Evolutionary conservation across 2,329 filamentous ascomycete genomes (phyloP).

Genomic region (Exophiala alcalophila): DNA sequence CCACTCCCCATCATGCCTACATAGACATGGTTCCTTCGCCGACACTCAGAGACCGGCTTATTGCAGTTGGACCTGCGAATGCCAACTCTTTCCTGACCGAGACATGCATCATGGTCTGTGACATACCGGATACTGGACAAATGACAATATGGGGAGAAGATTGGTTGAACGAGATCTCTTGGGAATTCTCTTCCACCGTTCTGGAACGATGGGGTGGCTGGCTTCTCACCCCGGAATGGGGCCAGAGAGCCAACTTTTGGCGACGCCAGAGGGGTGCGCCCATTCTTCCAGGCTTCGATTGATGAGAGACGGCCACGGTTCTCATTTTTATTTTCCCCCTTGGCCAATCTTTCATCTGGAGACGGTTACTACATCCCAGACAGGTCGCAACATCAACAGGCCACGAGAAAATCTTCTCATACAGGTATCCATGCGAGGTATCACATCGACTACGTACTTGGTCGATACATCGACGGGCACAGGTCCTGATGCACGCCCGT

Average conservation of each 20-base stretch:
- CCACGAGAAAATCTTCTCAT: conserved; percentile 4
- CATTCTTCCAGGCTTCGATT: conserved; percentile 37
- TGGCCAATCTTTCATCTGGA: neutral
- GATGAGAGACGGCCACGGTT: conserved; percentile 7
- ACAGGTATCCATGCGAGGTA: conserved; percentile 4
- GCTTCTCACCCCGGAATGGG: conserved; percentile 40
- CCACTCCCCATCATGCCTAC: conserved; percentile 42
- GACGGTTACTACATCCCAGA: neutral
- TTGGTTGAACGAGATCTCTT: conserved; percentile 42
- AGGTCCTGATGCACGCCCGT: too few relatives aligned
- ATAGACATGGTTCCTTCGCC: conserved; percentile 45
- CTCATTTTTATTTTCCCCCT: neutral
- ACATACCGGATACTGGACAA: conserved; percentile 40
- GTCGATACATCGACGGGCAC: conserved; percentile 7
- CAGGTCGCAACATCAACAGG: neutral
- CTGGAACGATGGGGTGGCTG: conserved; percentile 42
- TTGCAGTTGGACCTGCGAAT: conserved; percentile 37
- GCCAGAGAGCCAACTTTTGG: conserved; percentile 44
- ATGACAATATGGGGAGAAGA: conserved; percentile 46
- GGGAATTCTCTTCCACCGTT: conserved; percentile 43
- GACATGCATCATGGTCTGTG: conserved; percentile 37
- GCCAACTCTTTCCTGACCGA: conserved; percentile 40
- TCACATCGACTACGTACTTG: conserved; percentile 6
- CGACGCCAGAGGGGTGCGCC: conserved; percentile 39
- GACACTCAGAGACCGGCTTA: conserved; percentile 39